Base-by-base conservation (phyloP, 108 stramenopile species). In the Pseudonitzschia delicatissima region DNA sequence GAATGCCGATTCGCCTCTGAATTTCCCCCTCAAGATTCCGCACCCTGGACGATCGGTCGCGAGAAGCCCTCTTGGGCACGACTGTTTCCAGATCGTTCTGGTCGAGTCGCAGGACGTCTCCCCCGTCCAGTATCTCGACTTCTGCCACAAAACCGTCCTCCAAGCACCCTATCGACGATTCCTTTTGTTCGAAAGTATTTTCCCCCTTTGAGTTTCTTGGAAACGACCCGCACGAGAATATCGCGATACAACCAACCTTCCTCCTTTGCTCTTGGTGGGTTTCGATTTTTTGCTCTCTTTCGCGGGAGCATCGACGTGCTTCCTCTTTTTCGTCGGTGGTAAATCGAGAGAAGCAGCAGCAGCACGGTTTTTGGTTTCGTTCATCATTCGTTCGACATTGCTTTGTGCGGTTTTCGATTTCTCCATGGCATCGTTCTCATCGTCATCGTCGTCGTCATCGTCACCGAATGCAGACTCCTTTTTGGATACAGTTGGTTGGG, bases 31-130 rank as follows among this genome's bases (percentile, higher is more conserved):
- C 5, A 96, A 37, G 25, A 96, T 84, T 28, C n/a, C 80, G 66
- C 2, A 96, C 95, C n/a, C n/a, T n/a, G n/a, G n/a, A n/a, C n/a
- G n/a, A n/a, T n/a, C n/a, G n/a, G n/a, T n/a, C n/a, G n/a, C n/a
- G n/a, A n/a, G n/a, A n/a, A n/a, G n/a, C n/a, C n/a, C n/a, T 67
- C 44, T 87, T 87, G 1, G 90, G 90, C 45, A 96, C 68, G 5
- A 96, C 95, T 0, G 95, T 96, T 70, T 93, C 92, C 64, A 96
- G 80, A 73, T 93, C 85, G 47, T 92, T 81, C 67, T 96, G 95
- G 67, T 93, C 90, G 8, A 96, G 44, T 36, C 69, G 59, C 40
- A 96, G 45, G 15, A 89, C 63, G 61, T 85, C 86, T 9, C 79
- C 76, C 18, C 75, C 79, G 45, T 88, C 82, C 48, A 90, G 18